A percentile compares a stretch with the other conserved stretches of the same genome.
Conservation (phyloP, 805 yeast genomes). For the Ogataea wickerhamii region DNA sequence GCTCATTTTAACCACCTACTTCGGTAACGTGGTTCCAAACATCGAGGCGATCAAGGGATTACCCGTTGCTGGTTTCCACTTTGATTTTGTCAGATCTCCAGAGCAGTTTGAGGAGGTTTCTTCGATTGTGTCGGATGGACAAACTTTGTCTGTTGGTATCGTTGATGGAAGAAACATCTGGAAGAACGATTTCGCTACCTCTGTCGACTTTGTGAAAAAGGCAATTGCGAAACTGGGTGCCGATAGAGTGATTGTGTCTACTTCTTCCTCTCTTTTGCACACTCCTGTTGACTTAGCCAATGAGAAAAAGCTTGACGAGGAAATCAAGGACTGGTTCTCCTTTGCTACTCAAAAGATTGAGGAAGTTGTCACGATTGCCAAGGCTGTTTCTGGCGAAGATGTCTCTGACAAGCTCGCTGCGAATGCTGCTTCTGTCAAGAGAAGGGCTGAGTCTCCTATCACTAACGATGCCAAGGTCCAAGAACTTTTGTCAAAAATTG, state of each 20-base stretch:
- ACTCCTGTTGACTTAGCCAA: conserved; percentile 95
- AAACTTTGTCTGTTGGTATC: conserved; percentile 91
- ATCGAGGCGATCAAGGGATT: conserved; percentile 80
- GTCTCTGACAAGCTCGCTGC: conserved; percentile 76
- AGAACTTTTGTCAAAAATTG: conserved; percentile 75
- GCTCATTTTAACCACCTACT: conserved; percentile 84
- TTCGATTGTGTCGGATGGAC: conserved; percentile 60
- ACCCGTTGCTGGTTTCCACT: conserved; percentile 95
- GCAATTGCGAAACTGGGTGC: conserved; percentile 84
- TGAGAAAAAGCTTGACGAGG: conserved; percentile 88
- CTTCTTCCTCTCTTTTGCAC: conserved; percentile 96
- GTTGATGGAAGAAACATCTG: conserved; percentile 99
- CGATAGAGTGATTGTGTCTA: conserved; percentile 86
- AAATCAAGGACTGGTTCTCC: conserved; percentile 96
- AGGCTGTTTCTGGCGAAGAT: conserved; percentile 78
- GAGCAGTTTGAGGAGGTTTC: conserved; percentile 88
- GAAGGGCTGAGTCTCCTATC: conserved; percentile 82
- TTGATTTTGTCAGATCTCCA: conserved; percentile 93
- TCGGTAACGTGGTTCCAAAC: conserved; percentile 99
- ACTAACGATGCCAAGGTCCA: conserved; percentile 91
- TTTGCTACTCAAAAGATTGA: conserved; percentile 94
- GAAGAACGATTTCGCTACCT: conserved; percentile 93
- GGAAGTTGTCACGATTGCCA: conserved; percentile 90
- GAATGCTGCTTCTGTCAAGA: conserved; percentile 79
- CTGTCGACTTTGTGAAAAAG: conserved; percentile 74